These are phyloP conservation scores for Eucalyptus fibrosa DNA, from an alignment of 345 rosid genomes.

Conservation along the genomic window DNA sequence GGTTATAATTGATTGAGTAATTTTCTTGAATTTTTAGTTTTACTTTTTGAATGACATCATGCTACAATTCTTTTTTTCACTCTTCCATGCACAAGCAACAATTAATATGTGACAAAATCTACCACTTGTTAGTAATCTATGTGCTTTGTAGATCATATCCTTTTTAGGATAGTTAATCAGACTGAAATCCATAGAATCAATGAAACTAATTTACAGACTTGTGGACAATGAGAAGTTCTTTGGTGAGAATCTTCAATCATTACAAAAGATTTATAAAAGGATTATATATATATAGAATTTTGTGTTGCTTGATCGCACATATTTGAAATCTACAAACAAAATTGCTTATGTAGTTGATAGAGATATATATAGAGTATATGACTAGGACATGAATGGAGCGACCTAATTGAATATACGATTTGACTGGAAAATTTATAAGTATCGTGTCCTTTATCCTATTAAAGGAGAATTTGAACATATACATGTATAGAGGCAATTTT, in stretches of 20 bases:
- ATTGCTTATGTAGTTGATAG: background rate
- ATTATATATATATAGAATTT: background rate
- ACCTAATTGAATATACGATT: background rate
- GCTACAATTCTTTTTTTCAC: background rate
- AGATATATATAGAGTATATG: background rate
- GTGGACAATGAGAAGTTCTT: background rate
- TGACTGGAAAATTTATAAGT: no score
- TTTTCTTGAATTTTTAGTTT: accelerated
- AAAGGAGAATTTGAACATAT: no score
- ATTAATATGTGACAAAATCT: background rate
- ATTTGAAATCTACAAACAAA: background rate
- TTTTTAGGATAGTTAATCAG: background rate
- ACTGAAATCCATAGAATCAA: background rate
- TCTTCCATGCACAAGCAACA: background rate
- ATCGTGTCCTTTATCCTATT: no score
- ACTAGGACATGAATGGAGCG: background rate
- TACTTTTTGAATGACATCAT: background rate
- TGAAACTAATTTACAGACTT: background rate
- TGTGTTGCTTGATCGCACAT: background rate
- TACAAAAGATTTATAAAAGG: background rate
- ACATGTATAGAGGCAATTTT: no score
- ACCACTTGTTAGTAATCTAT: background rate
- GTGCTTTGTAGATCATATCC: background rate
- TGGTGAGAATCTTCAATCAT: background rate
- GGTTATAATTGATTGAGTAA: background rate